These are phyloP conservation scores for Penicillium sp. DNA, from an alignment of 2,329 filamentous ascomycete species.

Conservation along the genomic window DNA sequence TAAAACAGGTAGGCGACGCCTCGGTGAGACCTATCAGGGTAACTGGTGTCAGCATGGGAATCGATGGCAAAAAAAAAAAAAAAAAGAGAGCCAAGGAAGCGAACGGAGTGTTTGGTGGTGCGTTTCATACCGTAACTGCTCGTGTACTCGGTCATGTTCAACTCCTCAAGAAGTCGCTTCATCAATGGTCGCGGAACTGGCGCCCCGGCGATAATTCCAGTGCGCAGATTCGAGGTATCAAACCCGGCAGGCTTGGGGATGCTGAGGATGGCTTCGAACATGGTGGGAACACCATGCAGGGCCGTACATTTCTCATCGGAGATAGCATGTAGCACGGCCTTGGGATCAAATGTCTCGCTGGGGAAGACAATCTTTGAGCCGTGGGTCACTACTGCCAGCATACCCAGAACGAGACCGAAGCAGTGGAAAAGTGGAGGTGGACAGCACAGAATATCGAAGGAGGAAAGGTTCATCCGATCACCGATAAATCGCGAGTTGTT, in stretches of 20 bases:
- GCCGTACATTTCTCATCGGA: conserved; percentile 73
- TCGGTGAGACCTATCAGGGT: conserved; percentile 68
- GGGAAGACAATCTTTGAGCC: conserved; percentile 79
- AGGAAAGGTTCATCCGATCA: conserved; percentile 73
- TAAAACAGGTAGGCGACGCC: conserved; percentile 80
- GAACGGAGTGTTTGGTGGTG: neutral
- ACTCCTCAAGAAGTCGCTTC: conserved; percentile 70
- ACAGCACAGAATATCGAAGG: conserved; percentile 75
- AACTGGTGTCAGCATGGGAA: neutral
- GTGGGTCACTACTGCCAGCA: conserved; percentile 74
- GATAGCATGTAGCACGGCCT: conserved; percentile 70
- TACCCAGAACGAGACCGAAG: conserved; percentile 78
- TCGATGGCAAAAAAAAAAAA: too few relatives aligned
- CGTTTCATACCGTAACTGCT: conserved; percentile 61
- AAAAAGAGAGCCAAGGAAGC: neutral
- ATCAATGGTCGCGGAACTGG: conserved; percentile 78
- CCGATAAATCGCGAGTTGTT: conserved; percentile 75
- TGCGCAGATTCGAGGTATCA: conserved; percentile 64
- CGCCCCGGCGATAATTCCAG: conserved; percentile 79
- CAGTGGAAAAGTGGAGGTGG: conserved; percentile 86
- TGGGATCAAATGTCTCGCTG: conserved; percentile 73
- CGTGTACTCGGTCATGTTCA: conserved; percentile 77
- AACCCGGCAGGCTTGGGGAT: conserved; percentile 56
- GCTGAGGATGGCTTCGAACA: conserved; percentile 73
- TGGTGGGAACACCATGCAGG: conserved; percentile 80